Evolutionary conservation across 78 protist genomes (phyloP).

Genomic region (Chrysochromulina parva): DNA sequence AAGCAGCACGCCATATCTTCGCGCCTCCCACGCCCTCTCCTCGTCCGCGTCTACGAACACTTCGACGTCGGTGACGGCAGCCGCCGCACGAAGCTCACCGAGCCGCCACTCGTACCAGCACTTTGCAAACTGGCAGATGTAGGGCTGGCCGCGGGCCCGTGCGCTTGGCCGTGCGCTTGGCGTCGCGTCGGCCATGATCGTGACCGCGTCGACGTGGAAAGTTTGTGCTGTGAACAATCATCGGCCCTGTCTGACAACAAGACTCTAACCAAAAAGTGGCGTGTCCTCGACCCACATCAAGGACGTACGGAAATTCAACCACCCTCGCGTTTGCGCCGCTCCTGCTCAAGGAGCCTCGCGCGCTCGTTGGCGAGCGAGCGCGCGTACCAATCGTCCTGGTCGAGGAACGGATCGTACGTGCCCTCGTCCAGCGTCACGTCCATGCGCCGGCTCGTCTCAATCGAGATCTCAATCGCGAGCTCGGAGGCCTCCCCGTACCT

Average conservation of each 20-base stretch:
- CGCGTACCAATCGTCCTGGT: slow-evolving; percentile 10
- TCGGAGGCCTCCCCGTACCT: not conserved
- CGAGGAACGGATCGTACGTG: not conserved
- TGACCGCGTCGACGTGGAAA: too few relatives aligned
- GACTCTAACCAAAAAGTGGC: too few relatives aligned
- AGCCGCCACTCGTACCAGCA: not conserved
- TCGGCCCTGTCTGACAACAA: too few relatives aligned
- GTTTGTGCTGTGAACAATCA: too few relatives aligned
- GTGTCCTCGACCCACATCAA: too few relatives aligned
- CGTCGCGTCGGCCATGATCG: too few relatives aligned
- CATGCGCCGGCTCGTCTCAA: not conserved
- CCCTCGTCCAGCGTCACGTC: slow-evolving; percentile 27
- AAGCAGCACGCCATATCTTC: not conserved
- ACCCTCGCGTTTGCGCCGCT: too few relatives aligned
- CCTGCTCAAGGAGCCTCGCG: not conserved
- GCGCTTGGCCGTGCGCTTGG: too few relatives aligned
- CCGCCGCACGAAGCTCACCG: not conserved
- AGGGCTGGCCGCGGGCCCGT: too few relatives aligned
- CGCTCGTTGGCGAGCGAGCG: not conserved
- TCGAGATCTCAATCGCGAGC: not conserved
- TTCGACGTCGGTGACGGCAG: not conserved
- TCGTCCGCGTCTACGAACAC: not conserved
- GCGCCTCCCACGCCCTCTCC: not conserved
- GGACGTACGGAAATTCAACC: too few relatives aligned
- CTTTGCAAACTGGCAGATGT: not conserved